phyloP scores from a whole-genome alignment of 148 eudicot genomes.

The Hydrangea macrophylla region DNA sequence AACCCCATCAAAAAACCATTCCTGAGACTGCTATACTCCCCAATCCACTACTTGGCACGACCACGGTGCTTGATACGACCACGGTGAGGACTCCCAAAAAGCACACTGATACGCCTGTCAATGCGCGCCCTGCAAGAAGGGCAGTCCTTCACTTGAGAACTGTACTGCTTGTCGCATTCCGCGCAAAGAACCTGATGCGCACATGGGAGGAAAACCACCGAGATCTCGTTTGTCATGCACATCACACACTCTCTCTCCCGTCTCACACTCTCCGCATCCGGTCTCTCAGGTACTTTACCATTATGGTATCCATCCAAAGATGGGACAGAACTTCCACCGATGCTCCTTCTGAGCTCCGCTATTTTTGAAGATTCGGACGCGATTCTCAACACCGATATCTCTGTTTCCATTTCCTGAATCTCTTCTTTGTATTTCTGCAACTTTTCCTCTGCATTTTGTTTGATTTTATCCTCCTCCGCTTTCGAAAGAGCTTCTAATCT shows the following conservation, averaged over 20 bases:
- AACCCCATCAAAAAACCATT: too few species aligned
- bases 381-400: constrained; percentile 18
- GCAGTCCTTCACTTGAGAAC: constrained; percentile 26
- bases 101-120: constrained; percentile 15
- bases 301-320: background rate
- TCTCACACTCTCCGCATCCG: constrained; percentile 2
- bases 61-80: too few species aligned
- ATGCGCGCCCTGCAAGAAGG: constrained; percentile 33
- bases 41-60: too few species aligned
- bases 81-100: constrained; percentile 8
- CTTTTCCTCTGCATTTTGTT: constrained; percentile 12
- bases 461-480: constrained; percentile 18
- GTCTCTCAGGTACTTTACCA: constrained; percentile 16
- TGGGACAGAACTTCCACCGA: background rate
- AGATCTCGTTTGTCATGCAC: constrained; percentile 30
- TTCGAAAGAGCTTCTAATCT: constrained; percentile 6
- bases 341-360: constrained; percentile 22
- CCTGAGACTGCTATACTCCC: too few species aligned
- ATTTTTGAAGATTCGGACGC: constrained; percentile 17
- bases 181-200: constrained; percentile 35
- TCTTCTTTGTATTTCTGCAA: constrained; percentile 13
- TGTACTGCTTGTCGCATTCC: constrained; percentile 22
- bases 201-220: constrained; percentile 32
- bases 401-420: constrained; percentile 12
- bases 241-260: constrained; percentile 29